phyloP scores from a whole-genome alignment of 108 stramenopile genomes.

The Stephanodiscus minutulus region DNA sequence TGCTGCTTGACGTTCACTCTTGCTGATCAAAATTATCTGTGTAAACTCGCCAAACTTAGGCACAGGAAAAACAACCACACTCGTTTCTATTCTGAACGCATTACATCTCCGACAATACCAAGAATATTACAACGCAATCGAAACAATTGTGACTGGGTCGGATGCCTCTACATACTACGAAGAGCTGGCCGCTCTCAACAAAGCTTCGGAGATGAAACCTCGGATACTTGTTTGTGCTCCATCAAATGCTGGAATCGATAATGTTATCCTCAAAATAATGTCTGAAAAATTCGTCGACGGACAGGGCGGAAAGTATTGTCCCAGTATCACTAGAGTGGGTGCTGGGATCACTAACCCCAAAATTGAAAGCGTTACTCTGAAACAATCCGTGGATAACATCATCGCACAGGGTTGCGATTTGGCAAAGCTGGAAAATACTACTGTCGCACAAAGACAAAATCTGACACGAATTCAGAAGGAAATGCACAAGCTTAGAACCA shows the following conservation, averaged over 20 bases:
- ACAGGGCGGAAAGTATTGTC: conserved; percentile 65
- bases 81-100: conserved; percentile 74
- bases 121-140: conserved; percentile 50
- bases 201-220: conserved; percentile 55
- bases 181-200: conserved; percentile 43
- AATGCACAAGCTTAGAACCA: conserved; percentile 45
- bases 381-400: conserved; percentile 36
- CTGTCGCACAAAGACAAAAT: conserved; percentile 30
- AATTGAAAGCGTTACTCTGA: conserved; percentile 38
- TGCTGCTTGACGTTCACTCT: background rate
- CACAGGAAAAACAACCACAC: conserved; percentile 82
- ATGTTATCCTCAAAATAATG: conserved; percentile 80
- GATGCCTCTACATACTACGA: conserved; percentile 37
- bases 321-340: conserved; percentile 74
- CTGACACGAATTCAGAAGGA: conserved; percentile 40
- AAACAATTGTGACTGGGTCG: conserved; percentile 42
- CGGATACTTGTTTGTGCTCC: conserved; percentile 83
- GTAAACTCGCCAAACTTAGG: conserved; percentile 25
- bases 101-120: conserved; percentile 64
- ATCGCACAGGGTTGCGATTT: conserved; percentile 38
- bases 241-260: conserved; percentile 91
- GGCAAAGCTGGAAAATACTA: conserved; percentile 33
- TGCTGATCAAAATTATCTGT: background rate
- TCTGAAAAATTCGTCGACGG: conserved; percentile 69
- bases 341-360: conserved; percentile 32